Conservation (phyloP, 1,284 basidiomycete genomes). For the Phaffia rhodozyma region DNA sequence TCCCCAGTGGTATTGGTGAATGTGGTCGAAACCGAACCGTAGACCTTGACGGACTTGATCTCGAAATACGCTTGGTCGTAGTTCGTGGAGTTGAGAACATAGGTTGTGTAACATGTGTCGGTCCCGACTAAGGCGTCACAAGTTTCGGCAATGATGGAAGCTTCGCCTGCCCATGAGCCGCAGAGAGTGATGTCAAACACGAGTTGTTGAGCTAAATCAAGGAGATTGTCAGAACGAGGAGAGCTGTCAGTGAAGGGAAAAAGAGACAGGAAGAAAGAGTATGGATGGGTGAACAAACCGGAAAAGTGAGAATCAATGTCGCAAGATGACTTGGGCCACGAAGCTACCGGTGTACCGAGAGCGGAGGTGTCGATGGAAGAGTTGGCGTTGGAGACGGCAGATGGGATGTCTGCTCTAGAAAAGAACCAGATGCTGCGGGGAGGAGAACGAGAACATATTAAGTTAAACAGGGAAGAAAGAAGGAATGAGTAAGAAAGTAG, state of each 20-base stretch:
- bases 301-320: constrained; percentile 48
- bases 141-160: background rate
- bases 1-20: too few relatives aligned
- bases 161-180: constrained; percentile 38
- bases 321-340: constrained; percentile 52
- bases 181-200: constrained; percentile 66
- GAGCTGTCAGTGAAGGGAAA: background rate
- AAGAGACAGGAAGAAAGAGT: background rate
- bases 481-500: background rate
- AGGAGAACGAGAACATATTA: background rate
- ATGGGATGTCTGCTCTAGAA: constrained; percentile 48
- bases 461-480: background rate
- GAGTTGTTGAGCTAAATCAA: constrained; percentile 32
- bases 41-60: constrained; percentile 9
- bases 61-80: constrained; percentile 11
- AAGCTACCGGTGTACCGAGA: constrained; percentile 55
- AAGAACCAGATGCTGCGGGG: constrained; percentile 60
- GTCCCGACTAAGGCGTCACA: background rate
- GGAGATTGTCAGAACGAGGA: background rate
- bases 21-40: background rate
- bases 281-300: too few relatives aligned
- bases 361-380: constrained; percentile 49
- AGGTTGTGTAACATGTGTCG: constrained; percentile 2
- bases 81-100: background rate
- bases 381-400: constrained; percentile 41